A percentile compares a stretch with the other conserved stretches of the same genome.
phyloP scores from a whole-genome alignment of 208 protist species.

The Tritrichomonas foetus region DNA sequence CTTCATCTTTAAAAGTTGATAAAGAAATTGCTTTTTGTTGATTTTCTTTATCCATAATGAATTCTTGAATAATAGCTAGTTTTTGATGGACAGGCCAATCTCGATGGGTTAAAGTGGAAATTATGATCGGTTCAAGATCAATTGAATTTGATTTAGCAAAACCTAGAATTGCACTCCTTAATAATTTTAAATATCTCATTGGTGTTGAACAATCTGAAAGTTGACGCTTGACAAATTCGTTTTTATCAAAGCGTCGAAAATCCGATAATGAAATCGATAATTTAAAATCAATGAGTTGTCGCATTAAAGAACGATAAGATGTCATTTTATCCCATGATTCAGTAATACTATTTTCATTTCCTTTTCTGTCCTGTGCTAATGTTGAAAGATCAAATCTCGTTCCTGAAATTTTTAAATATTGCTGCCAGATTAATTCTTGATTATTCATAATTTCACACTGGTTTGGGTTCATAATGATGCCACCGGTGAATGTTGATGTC shows the following conservation, averaged over 20 bases:
- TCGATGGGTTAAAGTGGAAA: not conserved
- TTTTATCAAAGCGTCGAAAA: not conserved
- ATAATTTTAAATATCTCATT: not conserved
- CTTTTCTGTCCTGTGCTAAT: no score
- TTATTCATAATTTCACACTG: no score
- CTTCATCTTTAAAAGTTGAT: not conserved
- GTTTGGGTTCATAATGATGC: not conserved
- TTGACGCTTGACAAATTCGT: not conserved
- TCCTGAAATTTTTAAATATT: not conserved
- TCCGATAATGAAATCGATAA: not conserved
- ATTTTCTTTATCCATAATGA: not conserved
- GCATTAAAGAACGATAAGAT: not conserved
- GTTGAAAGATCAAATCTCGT: not conserved
- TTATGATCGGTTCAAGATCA: not conserved
- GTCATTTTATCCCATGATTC: not conserved
- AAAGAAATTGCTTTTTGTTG: not conserved
- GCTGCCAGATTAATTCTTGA: not conserved
- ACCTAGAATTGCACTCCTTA: not conserved
- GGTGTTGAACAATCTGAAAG: not conserved
- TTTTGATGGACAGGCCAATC: slow-evolving; percentile 2
- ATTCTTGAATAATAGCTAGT: not conserved
- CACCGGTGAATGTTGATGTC: not conserved
- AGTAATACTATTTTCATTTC: no score
- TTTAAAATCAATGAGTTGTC: not conserved
- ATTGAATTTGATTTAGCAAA: not conserved